phyloP scores from a whole-genome alignment of 179 eudicot genomes.

The Dionaea muscipula region DNA sequence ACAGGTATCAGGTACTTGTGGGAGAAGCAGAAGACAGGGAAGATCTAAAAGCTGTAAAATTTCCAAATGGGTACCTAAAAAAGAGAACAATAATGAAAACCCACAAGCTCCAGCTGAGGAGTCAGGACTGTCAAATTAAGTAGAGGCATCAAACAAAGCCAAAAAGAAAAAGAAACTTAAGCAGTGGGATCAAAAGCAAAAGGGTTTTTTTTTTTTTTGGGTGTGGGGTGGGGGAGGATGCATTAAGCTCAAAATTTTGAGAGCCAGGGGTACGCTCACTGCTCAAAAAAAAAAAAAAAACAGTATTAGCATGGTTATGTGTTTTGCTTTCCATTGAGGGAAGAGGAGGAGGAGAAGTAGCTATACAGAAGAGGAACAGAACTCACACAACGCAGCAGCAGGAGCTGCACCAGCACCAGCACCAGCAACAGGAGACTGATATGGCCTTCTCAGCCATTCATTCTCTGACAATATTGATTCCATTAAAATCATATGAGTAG shows the following conservation, averaged over 20 bases:
- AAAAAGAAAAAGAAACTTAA: conserved; percentile 12
- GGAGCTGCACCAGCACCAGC: conserved; percentile 25
- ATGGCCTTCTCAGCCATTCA: conserved; percentile 59
- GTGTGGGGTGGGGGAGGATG: conserved; percentile 1
- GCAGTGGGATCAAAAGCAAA: conserved; percentile 10
- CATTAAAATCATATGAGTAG: conserved; percentile 20
- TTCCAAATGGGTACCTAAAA: conserved; percentile 20
- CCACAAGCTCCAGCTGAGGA: neutral
- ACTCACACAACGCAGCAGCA: conserved; percentile 30
- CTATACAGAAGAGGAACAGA: conserved; percentile 3
- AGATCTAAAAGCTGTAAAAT: conserved; percentile 9
- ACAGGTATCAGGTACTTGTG: too few relatives aligned
- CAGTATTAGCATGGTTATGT: too few relatives aligned
- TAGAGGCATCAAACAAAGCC: conserved; percentile 19
- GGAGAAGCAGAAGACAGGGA: too few relatives aligned
- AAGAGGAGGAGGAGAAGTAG: neutral
- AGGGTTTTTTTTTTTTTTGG: too few relatives aligned
- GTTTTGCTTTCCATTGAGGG: too few relatives aligned
- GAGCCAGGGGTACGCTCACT: too few relatives aligned
- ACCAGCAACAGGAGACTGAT: conserved; percentile 32
- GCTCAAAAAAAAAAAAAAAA: too few relatives aligned
- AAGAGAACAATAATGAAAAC: neutral
- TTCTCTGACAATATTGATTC: conserved; percentile 62
- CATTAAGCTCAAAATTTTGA: neutral
- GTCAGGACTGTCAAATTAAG: conserved; percentile 10